Base-by-base conservation (phyloP, 2,329 filamentous ascomycete genomes). In the Diaporthe sp. region DNA sequence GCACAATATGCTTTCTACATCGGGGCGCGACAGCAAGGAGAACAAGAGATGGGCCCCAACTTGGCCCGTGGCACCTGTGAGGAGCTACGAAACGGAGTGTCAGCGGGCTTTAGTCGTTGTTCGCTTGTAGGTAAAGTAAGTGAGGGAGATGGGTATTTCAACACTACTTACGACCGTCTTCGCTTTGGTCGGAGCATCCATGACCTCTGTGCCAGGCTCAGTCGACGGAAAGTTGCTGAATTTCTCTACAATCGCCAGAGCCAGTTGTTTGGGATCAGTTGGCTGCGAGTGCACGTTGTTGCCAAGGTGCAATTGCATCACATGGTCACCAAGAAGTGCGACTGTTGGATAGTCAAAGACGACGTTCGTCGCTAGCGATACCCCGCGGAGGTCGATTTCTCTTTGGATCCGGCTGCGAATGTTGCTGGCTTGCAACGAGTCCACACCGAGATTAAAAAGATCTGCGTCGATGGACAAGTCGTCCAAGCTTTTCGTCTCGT, bases 21-120 rank as follows among this genome's bases (percentile, higher is more conserved):
- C 28, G 0, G n/a, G 15, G 10, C 44, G 46, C 15, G 57, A 39
- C 22, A 73, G 44, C 28, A 73, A 51, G 17, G 58, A 51, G 34
- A 42, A 73, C 22, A 73, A 19, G 22, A 73, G 46, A 13, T 73
- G 71, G 15, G 57, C 57, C 7, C 71, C 71, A n/a, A 73, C 44
- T 44, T 73, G 71, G 15, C 71, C 71, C 6, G 71, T 73, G 13
- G 71, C 71, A 62, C 71, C 71, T 10, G 71, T 73, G 6, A 73
- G 71, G 2, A 73, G 44, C 71, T 73, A 55, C 10, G 6, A 51
- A n/a, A 67, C 10, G 17, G 28, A 5, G 2, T 31, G 15, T 67
- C 28, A 67, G 61, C 28, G 25, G 39, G 17, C 39, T 22, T 31
- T 28, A 7, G 2, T n/a, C n/a, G 0, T 22, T 65, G 12, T 12